Base-by-base conservation (phyloP, 1,139 yeast genomes). In the Diutina rugosa region DNA sequence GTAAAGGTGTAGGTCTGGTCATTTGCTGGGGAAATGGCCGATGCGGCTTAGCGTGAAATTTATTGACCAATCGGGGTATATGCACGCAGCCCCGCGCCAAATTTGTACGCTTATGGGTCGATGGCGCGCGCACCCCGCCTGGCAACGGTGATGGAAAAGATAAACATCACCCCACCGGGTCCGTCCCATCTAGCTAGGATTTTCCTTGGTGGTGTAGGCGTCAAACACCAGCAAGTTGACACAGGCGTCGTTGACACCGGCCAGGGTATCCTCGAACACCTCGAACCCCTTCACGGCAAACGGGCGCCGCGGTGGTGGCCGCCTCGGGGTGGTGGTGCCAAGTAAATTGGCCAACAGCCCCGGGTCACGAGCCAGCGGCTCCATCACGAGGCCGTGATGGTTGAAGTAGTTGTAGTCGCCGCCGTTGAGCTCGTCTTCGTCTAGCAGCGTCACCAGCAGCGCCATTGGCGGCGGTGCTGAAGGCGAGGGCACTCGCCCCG, bases 211-310 rank as follows among this genome's bases (percentile, higher is more conserved):
- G 14, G 82, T 74, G 55, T 84, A 81, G 0, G 93, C 85, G 62
- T 87, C 93, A 66, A 91, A 90, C 58, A 86, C 71, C 60, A 87
- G 85, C 57, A 90, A 70, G 63, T 86, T 87, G 29, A 88, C 69
- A 35, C 90, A 82, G 1, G 85, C 83, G 62, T 85, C 90, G 65
- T 87, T 87, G 48, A 82, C 69, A 1, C 73, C 70, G 0, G 80
- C 74, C 59, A 80, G 79, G 0, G 87, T 75, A 61, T 86, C 91
- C 64, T 87, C 95, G 56, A 88, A 73, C 57, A 87, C 69, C 63
- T 87, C 93, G 68, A 84, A 86, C 57, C 79, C 75, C 51, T 70
- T 69, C 51, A 76, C 63, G 54, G 66, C 64, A 59, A 74, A 74
- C 10, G 45, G 54, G 55, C 58, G 47, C 41, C n/a, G 55, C 52